Percentiles rank a stretch among this genome's conserved stretches.
phyloP scores from a whole-genome alignment of 2,329 filamentous ascomycete genomes.

The Stagonosporopsis chrysanthemi region DNA sequence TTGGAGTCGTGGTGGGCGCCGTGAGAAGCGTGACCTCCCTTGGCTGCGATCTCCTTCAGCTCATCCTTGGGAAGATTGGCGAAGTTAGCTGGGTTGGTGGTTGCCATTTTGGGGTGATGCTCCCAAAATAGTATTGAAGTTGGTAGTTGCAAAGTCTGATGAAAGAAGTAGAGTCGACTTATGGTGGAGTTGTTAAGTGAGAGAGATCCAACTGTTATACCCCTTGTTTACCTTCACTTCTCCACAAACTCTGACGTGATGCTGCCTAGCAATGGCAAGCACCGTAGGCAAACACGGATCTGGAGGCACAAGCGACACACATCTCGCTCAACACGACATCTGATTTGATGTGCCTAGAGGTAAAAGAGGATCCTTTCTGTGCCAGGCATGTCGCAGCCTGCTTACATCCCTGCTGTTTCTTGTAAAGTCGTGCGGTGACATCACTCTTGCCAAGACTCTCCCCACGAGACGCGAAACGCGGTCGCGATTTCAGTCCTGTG shows the following conservation, averaged over 20 bases:
- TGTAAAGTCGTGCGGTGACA: slow-evolving; percentile 21
- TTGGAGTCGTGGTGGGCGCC: slow-evolving; percentile 22
- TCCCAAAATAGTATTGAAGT: slow-evolving; percentile 2
- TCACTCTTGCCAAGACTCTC: slow-evolving; percentile 20
- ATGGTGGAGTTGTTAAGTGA: not conserved
- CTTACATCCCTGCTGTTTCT: slow-evolving; percentile 24
- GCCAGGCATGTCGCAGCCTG: slow-evolving; percentile 24
- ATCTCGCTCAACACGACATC: not conserved
- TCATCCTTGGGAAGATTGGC: slow-evolving; percentile 61
- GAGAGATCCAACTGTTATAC: slow-evolving; percentile 18
- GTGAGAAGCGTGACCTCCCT: slow-evolving; percentile 57
- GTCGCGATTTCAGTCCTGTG: slow-evolving; percentile 22
- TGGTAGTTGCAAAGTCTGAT: not conserved
- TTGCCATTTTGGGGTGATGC: slow-evolving; percentile 42
- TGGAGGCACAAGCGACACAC: not conserved
- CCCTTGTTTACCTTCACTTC: slow-evolving; percentile 13
- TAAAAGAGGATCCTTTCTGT: slow-evolving; percentile 3
- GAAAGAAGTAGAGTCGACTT: not conserved
- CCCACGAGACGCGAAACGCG: slow-evolving; percentile 15
- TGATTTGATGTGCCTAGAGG: slow-evolving; percentile 13
- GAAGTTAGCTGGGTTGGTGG: slow-evolving; percentile 60
- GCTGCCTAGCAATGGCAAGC: slow-evolving; percentile 21
- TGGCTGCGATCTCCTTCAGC: slow-evolving; percentile 57
- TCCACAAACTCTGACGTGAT: slow-evolving; percentile 29
- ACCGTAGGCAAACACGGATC: slow-evolving; percentile 14